Evolutionary conservation across 306 rosid species (phyloP), one percentile per base, ranked within the genome.

Genomic region (Arachis stenosperma): DNA sequence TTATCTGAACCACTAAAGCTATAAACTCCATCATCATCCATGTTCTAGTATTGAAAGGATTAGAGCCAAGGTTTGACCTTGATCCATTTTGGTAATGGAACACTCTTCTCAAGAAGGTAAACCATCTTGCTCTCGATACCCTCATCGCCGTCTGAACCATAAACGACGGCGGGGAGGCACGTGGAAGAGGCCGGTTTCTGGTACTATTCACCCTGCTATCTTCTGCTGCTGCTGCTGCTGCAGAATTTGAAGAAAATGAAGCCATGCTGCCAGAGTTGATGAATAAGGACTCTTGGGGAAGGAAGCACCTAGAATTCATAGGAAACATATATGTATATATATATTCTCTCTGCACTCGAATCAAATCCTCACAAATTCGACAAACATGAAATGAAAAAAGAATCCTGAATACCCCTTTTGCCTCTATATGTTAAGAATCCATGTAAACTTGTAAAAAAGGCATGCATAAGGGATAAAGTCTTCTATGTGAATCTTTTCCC

Each of bases 51-150:
- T 94, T 81, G 87, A 94, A 94, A 83, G 97, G 99, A 39, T 91
- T 85, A 1, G 96, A 78, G 9, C 96, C 96, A 78, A 94, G 92
- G 48, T 88, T 86, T 22, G 98, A 89, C 56, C 95, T 85, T 13
- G 99, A 83, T 52, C 95, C 92, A 80, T 94, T 94, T 70, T 94
- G 99, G 78, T 94, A 94, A 84, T 94, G 99, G 39, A 90, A 94
- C 4, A 94, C 96, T 79, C 95, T 89, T 85, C 99, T 88, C 9
- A 91, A 84, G 84, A 94, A 90, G 17, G 65, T 75, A 80, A 91
- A 91, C 97, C 97, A 94, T 82, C 90, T 88, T 73, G 99, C 92
- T 89, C 99, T 85, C 8, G 97, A 91, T 63, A 94, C 86, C 78
- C 93, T 90, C 91, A 91, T 88, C 14, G 96, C 97, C 78, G 81